Base-by-base conservation (phyloP, 2,329 filamentous ascomycete species). In the Penicillium hesseltinei region DNA sequence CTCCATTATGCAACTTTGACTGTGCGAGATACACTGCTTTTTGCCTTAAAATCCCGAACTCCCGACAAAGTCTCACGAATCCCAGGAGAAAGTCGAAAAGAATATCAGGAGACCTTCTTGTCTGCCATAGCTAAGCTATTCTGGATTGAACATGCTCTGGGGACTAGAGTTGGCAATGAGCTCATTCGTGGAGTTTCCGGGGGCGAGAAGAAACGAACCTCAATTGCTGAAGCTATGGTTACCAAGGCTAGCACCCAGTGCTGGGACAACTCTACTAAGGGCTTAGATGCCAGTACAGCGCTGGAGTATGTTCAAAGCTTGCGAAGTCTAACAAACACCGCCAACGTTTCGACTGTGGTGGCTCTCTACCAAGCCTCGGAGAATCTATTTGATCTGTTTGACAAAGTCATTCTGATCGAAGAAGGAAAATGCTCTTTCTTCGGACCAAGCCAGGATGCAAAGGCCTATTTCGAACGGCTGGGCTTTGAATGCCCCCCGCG, bases 1-100 rank as follows among this genome's bases (percentile, higher is more conserved):
- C 81, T 88, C 29, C 89, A 92, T 69, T 92, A 91, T 62, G 86
- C 89, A 0, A 87, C 89, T n/a, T 76, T 94, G 23, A 90, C 87
- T 0, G 88, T 92, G 11, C 85, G 87, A 1, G 82, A 91, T 62
- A 93, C 89, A 0, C 78, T 93, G 0, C 81, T 84, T 50, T 92
- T 92, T 68, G 90, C 90, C 0, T 81, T 89, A 1, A 83, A 86
- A 50, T 85, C 86, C 0, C 80, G 88, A 51, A 89, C 88, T 0
- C 88, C 89, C 0, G 82, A 84, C 1, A 83, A 87, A 51, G 73
- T 75, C 17, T 83, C 81, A 7, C 78, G 87, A 2, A 80, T 88
- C 29, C 78, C 84, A 11, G 86, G 84, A 29, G 84, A 90, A 66
- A 82, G 81, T 2, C 81, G 85, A 2, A 71, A 78, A 0, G 82